Evolutionary conservation across 208 protist genomes (phyloP), one percentile per base, ranked within the genome.

Genomic region (Leishmania martiniquensis): DNA sequence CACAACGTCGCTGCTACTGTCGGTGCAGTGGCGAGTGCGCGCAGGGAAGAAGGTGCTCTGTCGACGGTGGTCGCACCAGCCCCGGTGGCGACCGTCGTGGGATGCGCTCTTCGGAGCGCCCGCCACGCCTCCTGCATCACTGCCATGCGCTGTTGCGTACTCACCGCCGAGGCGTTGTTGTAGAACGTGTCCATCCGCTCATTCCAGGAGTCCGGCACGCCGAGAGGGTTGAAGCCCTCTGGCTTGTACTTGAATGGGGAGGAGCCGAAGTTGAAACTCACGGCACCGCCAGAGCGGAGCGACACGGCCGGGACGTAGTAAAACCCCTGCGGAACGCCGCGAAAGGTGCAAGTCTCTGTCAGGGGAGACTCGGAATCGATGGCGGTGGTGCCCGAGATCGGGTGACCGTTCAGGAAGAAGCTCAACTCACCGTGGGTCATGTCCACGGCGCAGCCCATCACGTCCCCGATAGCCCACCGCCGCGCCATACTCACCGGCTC

Each of bases 111-210:
- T 83, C 80, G 62, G 68, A 77, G 81, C 82, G 81, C 59, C 75
- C 78, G 74, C 83, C 86, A 97, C 51, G 95, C 85, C 49, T 87
- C 79, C 32, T 87, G 85, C 75, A 96, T 74, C 32, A 77, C 85
- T 13, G 67, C 72, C 34, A 93, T 80, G 15, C 93, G 89, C 22
- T 85, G 81, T 45, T 87, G 72, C 42, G 90, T 95, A 62, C 84
- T 85, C 47, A 82, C 68, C 34, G 85, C 75, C 39, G 80, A 63
- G 51, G 92, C 85, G 66, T 91, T 95, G 68, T 86, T 84, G 86
- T 97, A 98, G 82, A 93, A 97, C 39, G 89, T 88, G 78, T 97
- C 93, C 67, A 98, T 96, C 17, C 95, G 89, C 83, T 97, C 93
- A 79, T 87, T 90, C 94, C 95, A 98, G 59, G 95, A 96, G 83